Evolutionary conservation across 164 flowering plant species (phyloP), one percentile per base, ranked within the genome.

Genomic region (Chimonanthus praecox): DNA sequence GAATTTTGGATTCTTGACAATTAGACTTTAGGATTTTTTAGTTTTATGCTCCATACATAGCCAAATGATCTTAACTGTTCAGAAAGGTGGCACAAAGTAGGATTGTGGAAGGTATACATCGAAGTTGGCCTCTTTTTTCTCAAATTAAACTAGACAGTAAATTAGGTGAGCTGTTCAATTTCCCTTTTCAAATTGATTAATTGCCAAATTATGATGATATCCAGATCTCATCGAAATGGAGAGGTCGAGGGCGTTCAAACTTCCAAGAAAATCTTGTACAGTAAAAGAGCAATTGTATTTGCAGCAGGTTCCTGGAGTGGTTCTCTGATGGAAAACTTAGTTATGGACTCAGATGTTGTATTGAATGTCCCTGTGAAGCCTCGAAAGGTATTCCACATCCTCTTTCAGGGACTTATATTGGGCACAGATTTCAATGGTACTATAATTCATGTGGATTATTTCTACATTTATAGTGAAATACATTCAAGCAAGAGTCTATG

Each of bases 281-380:
- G 90, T 77, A 87, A 81, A 83, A 88, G 88, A 81, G 97, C 98
- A 47, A 74, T 88, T 76, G 78, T 93, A 58, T 79, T 93, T 75
- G 97, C 99, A 45, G 87, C 98, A 68, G 99, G 99, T 85, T 88
- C 89, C 73, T 95, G 99, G 99, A 95, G 84, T 82, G 97, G 99
- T 11, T 83, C 90, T 73, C 76, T 95, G 80, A 88, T 90, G 87
- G 79, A 80, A 63, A 81, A 86, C 51, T 77, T 95, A 71, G 60
- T 88, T 54, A 78, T 73, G 73, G 82, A 83, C 50, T 79, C 79
- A 58, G 83, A 83, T 61, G 61, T 85, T 80, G 70, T 21, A 68
- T 49, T 92, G 77, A 82, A 86, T 78, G 80, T 95, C 60, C 98
- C 98, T 67, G 91, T 95, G 71, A 86, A 85, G 78, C 99, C 98